Evolutionary conservation across 164 flowering plant genomes (phyloP).

Genomic region (Amborella trichopoda): DNA sequence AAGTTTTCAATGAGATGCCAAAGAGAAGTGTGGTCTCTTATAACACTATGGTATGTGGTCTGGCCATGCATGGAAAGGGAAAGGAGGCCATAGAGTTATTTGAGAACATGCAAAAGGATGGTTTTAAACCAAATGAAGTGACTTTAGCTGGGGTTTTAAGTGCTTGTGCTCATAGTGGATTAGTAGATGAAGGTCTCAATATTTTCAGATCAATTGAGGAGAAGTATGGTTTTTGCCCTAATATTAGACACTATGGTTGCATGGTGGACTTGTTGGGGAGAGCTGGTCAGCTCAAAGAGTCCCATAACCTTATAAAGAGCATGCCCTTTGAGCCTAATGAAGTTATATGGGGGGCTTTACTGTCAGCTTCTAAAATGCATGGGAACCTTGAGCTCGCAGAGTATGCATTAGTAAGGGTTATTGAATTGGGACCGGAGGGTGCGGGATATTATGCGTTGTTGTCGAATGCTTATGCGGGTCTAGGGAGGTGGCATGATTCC

Average conservation of each 20-base stretch:
- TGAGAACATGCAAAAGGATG: conserved; percentile 18
- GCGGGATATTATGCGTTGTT: conserved; percentile 21
- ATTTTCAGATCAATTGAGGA: conserved; percentile 21
- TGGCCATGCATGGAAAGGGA: conserved; percentile 28
- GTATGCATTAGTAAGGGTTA: conserved; percentile 12
- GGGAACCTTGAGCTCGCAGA: conserved; percentile 18
- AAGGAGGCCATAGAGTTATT: conserved; percentile 16
- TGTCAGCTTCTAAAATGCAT: conserved; percentile 20
- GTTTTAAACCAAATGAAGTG: conserved; percentile 21
- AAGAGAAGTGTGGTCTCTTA: conserved; percentile 26
- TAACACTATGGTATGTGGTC: conserved; percentile 29
- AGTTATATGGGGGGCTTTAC: conserved; percentile 32
- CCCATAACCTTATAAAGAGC: conserved; percentile 15
- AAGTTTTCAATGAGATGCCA: conserved; percentile 14
- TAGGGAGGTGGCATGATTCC: conserved; percentile 13
- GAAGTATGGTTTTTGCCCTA: conserved; percentile 17
- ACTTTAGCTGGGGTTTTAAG: conserved; percentile 25
- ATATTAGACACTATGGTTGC: conserved; percentile 32
- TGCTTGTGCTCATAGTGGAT: conserved; percentile 33
- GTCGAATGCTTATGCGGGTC: conserved; percentile 12
- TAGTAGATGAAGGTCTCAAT: conserved; percentile 17
- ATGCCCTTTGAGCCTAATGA: conserved; percentile 27
- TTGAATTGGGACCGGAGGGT: conserved; percentile 15
- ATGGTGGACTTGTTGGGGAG: conserved; percentile 38
- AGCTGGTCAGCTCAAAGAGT: conserved; percentile 27